Evolutionary conservation across 805 yeast genomes (phyloP), one percentile per base, ranked within the genome.

Genomic region (Ogataea naganishii): DNA sequence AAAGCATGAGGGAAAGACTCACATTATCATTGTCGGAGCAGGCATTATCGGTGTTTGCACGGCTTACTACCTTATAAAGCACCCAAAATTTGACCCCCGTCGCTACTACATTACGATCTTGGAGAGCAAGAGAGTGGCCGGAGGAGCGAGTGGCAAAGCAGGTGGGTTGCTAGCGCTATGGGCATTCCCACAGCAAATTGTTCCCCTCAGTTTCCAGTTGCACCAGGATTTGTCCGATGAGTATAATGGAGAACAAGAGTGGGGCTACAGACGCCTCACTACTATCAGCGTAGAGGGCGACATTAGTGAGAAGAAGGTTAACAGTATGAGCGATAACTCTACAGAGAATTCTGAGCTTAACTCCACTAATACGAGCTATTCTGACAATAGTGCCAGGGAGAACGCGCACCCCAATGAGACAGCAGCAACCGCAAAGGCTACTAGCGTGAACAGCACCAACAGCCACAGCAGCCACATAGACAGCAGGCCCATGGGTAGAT

Each of bases 61-160:
- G 1, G 96, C 97, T 1, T 92, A 82, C 56, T 89, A 78, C 47
- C 54, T 92, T 23, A 81, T 92, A 2, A 69, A 70, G 34, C 97
- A 89, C 53, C 89, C 94, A 3, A 67, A 69, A 32, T 89, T 76
- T 53, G 79, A 80, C 44, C 73, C 82, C 0, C 60, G 64, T 19
- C 77, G 72, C 34, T 76, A 83, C 49, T 86, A 83, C 46, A 82
- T 89, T 39, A 82, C 95, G 6, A 70, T 89, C 13, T 51, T 92
- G 10, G 98, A 89, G 54, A 76, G 89, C 30, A 84, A 83, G 38
- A 66, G 95, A 45, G 94, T 94, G 5, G 98, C 97, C 0, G 94
- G 96, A 30, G 97, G 96, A 27, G 97, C 98, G 13, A 73, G 85
- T 24, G 98, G 98, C 32, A 92, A 89, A 47, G 97, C 98, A 6